Conservation (phyloP, 257 asterid genomes). For the Sherardia arvensis region DNA sequence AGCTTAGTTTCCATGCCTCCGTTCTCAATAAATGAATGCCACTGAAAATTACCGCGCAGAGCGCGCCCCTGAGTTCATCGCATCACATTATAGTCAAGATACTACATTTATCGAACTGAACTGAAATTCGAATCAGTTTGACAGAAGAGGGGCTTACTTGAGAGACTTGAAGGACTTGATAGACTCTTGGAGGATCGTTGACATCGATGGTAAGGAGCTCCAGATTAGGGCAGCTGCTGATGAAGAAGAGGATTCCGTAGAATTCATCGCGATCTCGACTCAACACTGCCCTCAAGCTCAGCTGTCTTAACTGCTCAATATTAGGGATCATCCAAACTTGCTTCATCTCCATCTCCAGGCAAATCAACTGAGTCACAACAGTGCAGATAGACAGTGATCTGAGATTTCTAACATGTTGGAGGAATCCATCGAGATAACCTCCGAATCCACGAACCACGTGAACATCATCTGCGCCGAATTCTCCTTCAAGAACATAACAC, state of each 20-base stretch:
- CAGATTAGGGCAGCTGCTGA: conserved; percentile 19
- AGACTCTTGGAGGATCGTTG: background rate
- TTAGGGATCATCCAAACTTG: background rate
- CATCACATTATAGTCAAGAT: too few species aligned
- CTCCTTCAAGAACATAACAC: too few species aligned
- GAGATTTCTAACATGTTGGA: conserved; percentile 4
- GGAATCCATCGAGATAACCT: conserved; percentile 3
- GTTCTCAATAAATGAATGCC: too few species aligned
- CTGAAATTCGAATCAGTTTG: too few species aligned
- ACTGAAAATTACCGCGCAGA: too few species aligned
- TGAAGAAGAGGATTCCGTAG: conserved; percentile 23
- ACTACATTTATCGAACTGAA: too few species aligned
- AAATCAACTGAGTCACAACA: conserved; percentile 27
- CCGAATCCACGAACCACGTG: too few species aligned
- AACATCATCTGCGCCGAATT: too few species aligned
- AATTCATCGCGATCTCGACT: conserved; percentile 10
- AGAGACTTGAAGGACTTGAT: conserved; percentile 11
- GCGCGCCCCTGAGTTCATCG: conserved; percentile 9
- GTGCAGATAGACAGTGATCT: conserved; percentile 23
- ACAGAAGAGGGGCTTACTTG: too few species aligned
- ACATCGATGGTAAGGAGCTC: conserved; percentile 19
- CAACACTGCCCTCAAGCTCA: conserved; percentile 17
- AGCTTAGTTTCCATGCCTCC: conserved; percentile 8
- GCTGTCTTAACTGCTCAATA: conserved; percentile 8
- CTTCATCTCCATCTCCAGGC: too few species aligned